Evolutionary conservation across 2,329 filamentous ascomycete genomes (phyloP), one percentile per base, ranked within the genome.

Genomic region (Fragosphaeria purpurea): DNA sequence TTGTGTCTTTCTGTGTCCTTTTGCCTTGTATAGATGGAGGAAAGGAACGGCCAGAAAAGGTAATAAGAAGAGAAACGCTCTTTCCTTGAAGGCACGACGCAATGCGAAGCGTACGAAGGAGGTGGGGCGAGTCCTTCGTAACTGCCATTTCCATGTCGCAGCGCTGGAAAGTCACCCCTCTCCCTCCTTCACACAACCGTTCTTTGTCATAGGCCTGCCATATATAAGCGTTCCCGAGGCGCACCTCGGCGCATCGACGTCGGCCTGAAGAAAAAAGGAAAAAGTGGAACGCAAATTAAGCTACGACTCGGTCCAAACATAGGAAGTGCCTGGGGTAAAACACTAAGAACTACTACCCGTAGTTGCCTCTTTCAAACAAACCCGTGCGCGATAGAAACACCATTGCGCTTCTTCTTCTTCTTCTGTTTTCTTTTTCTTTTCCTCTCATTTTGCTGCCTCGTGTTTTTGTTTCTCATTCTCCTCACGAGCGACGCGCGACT

Each of bases 241-340:
- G 51, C 54, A 56, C 56, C 56, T 57, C 56, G 56, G 56, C 56
- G 54, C 47, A 49, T 50, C 7, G 11, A 7, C 35, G 11, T 11
- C 35, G 7, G 38, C 40, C 46, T 13, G 6, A 42, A 22, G 30
- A 37, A 50, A 46, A 50, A 42, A 22, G 30, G 31, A 50, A 46
- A 50, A 10, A n/a, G 8, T 6, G 22, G 6, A 37, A 11, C 44
- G 11, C 44, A 8, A 46, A 22, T 22, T 22, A 34, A 46, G 12
- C 46, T 7, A 43, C 44, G 32, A 41, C 22, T 22, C 22, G 22
- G 22, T 30, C 41, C 39, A 10, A 50, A 46, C 44, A n/a, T 42
- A 50, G 46, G 46, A 47, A 33, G 45, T 42, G 13, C 45, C 44
- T 34, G 45, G 38, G 48, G 41, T 22, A 22, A 22, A 22, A 22